Evolutionary conservation across 345 rosid species (phyloP).

Genomic region (Mallotus nudiflorus): DNA sequence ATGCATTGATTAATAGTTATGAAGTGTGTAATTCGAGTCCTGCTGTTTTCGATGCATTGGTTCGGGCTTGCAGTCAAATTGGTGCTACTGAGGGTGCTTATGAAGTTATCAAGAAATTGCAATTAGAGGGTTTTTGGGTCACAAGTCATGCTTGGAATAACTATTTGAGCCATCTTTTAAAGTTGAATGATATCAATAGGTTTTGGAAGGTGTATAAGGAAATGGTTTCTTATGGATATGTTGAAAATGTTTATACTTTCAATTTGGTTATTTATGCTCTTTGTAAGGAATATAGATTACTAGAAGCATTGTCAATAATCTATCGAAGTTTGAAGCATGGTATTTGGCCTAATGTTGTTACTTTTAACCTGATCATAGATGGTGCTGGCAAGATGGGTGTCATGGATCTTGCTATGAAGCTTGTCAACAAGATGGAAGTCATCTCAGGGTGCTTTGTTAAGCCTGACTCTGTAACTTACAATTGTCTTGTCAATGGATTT

Average conservation of each 20-base stretch:
- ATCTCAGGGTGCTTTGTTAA: constrained; percentile 43
- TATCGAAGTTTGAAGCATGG: constrained; percentile 57
- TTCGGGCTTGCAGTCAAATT: constrained; percentile 57
- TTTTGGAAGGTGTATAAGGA: constrained; percentile 59
- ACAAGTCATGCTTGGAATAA: constrained; percentile 68
- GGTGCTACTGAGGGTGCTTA: constrained; percentile 50
- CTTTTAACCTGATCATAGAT: constrained; percentile 68
- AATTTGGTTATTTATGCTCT: constrained; percentile 63
- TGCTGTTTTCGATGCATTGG: constrained; percentile 62
- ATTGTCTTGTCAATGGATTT: constrained; percentile 40
- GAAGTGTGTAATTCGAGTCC: constrained; percentile 37
- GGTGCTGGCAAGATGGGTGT: constrained; percentile 45
- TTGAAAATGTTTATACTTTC: constrained; percentile 58
- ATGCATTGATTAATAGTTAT: constrained; percentile 45
- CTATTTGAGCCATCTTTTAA: constrained; percentile 60
- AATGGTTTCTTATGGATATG: constrained; percentile 49
- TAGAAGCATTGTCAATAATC: constrained; percentile 51
- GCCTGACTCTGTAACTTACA: constrained; percentile 58
- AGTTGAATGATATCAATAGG: constrained; percentile 44
- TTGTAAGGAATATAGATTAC: constrained; percentile 47
- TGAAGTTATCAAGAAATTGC: constrained; percentile 47
- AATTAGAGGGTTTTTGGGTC: constrained; percentile 40
- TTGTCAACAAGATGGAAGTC: constrained; percentile 45
- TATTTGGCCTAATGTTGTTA: constrained; percentile 59
- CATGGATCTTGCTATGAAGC: constrained; percentile 42